Percentiles rank a stretch among this genome's conserved stretches.
Evolutionary conservation across 2,329 filamentous ascomycete species (phyloP).

Genomic region (Cladosporium sphaerospermum): DNA sequence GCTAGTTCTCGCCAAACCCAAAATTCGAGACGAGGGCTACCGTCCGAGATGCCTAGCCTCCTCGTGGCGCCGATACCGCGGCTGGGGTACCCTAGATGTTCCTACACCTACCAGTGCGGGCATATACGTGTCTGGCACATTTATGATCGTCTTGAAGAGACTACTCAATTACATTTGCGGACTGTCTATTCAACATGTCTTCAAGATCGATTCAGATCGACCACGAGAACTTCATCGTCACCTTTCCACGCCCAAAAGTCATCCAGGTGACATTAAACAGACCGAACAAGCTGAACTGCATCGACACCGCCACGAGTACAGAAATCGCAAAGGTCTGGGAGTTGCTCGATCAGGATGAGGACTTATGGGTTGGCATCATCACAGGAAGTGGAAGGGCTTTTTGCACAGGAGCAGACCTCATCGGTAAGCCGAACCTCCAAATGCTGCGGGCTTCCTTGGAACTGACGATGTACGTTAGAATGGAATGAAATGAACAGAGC

Average conservation of each 20-base stretch:
- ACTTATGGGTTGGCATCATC: slow-evolving; percentile 30
- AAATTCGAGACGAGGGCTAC: not conserved
- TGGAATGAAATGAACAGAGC: slow-evolving; percentile 23
- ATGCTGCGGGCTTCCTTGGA: not conserved
- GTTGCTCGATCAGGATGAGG: slow-evolving; percentile 43
- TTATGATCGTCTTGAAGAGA: no score
- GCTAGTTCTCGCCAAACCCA: not conserved
- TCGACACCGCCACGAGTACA: slow-evolving; percentile 32
- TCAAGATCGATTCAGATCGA: not conserved
- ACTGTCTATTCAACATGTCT: not conserved
- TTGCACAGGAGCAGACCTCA: slow-evolving; percentile 50
- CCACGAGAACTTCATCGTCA: slow-evolving; percentile 5
- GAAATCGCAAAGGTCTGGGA: slow-evolving; percentile 45
- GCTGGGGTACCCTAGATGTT: not conserved
- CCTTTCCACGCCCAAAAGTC: slow-evolving; percentile 1
- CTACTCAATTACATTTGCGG: not conserved
- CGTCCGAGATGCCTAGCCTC: not conserved
- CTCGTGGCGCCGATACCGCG: slow-evolving; percentile 8
- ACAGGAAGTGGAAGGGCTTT: slow-evolving; percentile 51
- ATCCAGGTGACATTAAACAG: slow-evolving; percentile 13
- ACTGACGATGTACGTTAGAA: slow-evolving; percentile 14
- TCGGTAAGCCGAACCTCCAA: slow-evolving; percentile 34
- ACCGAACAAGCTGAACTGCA: slow-evolving; percentile 17
- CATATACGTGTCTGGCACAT: no score
- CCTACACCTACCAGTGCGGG: not conserved